Percentiles rank a stretch among this genome's conserved stretches.
Evolutionary conservation across 305 asterid species (phyloP).

Genomic region (Fraxinus sp.): DNA sequence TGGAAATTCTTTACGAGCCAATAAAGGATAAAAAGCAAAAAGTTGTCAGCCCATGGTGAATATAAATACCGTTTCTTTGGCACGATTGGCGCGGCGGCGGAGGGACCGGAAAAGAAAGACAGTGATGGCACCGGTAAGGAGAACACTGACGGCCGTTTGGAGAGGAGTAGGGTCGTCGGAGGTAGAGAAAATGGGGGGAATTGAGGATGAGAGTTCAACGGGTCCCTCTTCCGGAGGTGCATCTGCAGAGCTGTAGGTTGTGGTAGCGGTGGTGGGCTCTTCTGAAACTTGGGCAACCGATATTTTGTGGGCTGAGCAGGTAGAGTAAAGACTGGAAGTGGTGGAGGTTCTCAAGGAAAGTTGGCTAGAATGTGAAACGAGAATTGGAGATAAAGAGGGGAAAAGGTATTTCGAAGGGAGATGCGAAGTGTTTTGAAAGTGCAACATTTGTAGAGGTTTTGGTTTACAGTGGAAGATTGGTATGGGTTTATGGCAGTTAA

Average conservation of each 20-base stretch:
- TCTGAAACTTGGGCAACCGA: constrained; percentile 45
- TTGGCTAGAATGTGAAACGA: constrained; percentile 18
- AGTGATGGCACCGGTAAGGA: constrained; percentile 71
- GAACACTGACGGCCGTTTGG: constrained; percentile 63
- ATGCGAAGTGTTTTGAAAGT: constrained; percentile 29
- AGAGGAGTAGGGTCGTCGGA: constrained; percentile 44
- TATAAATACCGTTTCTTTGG: constrained; percentile 50
- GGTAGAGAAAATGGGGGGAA: constrained; percentile 42
- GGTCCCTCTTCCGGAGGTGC: constrained; percentile 45
- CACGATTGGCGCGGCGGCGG: constrained; percentile 80
- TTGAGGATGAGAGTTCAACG: constrained; percentile 46
- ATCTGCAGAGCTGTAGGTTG: constrained; percentile 12
- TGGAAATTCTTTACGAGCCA: neutral
- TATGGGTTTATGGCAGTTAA: neutral
- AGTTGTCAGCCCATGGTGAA: neutral
- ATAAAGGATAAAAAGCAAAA: neutral
- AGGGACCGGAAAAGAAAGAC: constrained; percentile 72
- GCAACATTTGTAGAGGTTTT: constrained; percentile 33
- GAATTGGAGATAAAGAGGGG: constrained; percentile 24
- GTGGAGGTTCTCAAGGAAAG: constrained; percentile 18
- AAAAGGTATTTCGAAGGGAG: constrained; percentile 34
- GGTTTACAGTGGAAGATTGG: neutral
- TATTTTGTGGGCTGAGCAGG: constrained; percentile 35
- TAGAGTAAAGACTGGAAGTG: constrained; percentile 9
- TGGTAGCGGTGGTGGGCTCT: constrained; percentile 21